These are phyloP conservation scores for Mrakia hoshinonis DNA, from an alignment of 768 basidiomycete species.

Conservation along the genomic window DNA sequence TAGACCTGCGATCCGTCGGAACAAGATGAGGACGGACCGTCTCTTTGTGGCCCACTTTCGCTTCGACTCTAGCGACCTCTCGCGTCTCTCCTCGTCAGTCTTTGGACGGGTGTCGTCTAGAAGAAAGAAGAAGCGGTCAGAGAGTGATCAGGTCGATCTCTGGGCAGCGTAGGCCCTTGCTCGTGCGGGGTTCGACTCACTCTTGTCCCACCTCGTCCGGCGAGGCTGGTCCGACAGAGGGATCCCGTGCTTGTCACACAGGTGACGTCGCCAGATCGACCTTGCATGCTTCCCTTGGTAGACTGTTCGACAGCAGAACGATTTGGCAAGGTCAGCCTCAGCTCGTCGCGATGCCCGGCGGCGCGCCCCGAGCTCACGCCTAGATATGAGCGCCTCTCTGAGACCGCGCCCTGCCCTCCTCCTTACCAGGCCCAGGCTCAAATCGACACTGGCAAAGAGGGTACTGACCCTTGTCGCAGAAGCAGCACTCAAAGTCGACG, in stretches of 20 bases:
- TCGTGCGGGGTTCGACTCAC: not conserved
- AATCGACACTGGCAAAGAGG: too few relatives aligned
- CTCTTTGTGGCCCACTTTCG: slow-evolving; percentile 12
- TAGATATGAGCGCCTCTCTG: too few relatives aligned
- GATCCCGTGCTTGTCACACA: slow-evolving; percentile 25
- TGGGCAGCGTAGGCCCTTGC: not conserved
- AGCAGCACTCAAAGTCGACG: slow-evolving; percentile 20
- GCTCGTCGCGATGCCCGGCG: too few relatives aligned
- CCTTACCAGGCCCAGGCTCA: not conserved
- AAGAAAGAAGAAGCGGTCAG: not conserved
- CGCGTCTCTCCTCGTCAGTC: slow-evolving; percentile 17
- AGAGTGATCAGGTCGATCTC: not conserved
- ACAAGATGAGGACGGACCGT: not conserved
- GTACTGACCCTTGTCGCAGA: slow-evolving; percentile 24
- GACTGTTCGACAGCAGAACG: not conserved
- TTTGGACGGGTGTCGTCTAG: slow-evolving; percentile 11
- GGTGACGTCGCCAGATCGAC: slow-evolving; percentile 28
- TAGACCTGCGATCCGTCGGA: too few relatives aligned
- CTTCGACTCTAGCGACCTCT: slow-evolving; percentile 7
- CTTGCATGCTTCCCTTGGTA: slow-evolving; percentile 21
- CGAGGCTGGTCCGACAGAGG: slow-evolving; percentile 22
- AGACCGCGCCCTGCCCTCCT: not conserved
- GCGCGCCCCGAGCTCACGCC: too few relatives aligned
- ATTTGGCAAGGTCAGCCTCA: not conserved
- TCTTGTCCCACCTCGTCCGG: slow-evolving; percentile 23